Conservation (phyloP, 2,329 filamentous ascomycete genomes). For the Fusarium musae region DNA sequence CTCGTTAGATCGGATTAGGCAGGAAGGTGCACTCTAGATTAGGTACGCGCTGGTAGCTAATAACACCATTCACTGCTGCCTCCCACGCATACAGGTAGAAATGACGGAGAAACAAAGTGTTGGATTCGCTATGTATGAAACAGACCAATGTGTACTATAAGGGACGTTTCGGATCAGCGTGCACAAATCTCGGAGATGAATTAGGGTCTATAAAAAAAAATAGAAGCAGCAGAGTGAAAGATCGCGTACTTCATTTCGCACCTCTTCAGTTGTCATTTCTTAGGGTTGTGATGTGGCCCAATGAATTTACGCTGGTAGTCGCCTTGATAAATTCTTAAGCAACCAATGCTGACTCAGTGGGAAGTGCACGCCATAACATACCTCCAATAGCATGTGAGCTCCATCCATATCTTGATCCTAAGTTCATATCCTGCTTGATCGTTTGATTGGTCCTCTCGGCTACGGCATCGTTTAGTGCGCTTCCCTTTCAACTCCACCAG, state of each 20-base stretch:
- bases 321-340: background rate
- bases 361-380: background rate
- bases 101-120: background rate
- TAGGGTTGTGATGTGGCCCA: background rate
- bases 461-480: background rate
- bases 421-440: too few relatives aligned
- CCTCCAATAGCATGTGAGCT: background rate
- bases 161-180: background rate
- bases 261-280: background rate
- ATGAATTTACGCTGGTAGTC: background rate
- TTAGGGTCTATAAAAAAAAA: too few relatives aligned
- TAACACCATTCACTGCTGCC: too few relatives aligned
- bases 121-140: too few relatives aligned
- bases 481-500: background rate
- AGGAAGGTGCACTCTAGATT: too few relatives aligned
- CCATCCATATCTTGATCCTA: background rate
- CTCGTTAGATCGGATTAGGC: too few relatives aligned
- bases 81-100: background rate
- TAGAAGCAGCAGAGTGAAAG: background rate
- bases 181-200: rapidly evolving
- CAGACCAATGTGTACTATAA: background rate
- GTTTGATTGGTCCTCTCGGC: background rate
- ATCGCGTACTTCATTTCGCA: background rate
- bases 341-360: background rate
- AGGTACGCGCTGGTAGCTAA: too few relatives aligned